Evolutionary conservation across 805 yeast species (phyloP).

Genomic region (Grigorovia jiainica): DNA sequence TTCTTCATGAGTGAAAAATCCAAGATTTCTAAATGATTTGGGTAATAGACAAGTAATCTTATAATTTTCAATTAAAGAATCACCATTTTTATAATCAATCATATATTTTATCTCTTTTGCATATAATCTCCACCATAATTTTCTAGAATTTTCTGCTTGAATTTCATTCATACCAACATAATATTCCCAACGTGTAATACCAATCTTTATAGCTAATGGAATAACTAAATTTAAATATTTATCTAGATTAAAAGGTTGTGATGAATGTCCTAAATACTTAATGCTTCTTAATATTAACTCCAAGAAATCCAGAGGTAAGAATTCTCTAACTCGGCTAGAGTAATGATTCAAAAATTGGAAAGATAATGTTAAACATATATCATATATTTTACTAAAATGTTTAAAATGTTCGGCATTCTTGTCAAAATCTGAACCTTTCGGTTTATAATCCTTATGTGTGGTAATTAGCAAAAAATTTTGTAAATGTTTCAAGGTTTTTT

Average conservation of each 20-base stretch:
- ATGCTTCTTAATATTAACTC: slow-evolving; percentile 18
- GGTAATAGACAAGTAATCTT: slow-evolving; percentile 21
- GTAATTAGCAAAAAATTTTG: slow-evolving; percentile 9
- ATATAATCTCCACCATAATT: slow-evolving; percentile 25
- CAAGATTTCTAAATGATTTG: slow-evolving; percentile 16
- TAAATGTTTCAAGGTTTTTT: slow-evolving; percentile 2
- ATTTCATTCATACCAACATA: slow-evolving; percentile 24
- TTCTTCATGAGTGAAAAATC: slow-evolving; percentile 14
- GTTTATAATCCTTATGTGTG: slow-evolving; percentile 1
- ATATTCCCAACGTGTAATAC: slow-evolving; percentile 26
- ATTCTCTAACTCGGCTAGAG: not conserved
- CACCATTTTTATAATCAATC: slow-evolving; percentile 13
- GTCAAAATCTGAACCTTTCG: not conserved
- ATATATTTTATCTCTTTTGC: slow-evolving; percentile 16
- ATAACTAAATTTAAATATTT: slow-evolving; percentile 17
- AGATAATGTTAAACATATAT: slow-evolving; percentile 15
- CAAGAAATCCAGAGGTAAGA: slow-evolving; percentile 11
- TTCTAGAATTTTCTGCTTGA: slow-evolving; percentile 20
- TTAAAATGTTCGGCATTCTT: slow-evolving; percentile 7
- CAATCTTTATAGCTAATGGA: slow-evolving; percentile 17
- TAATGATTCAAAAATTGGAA: slow-evolving; percentile 14
- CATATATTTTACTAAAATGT: slow-evolving; percentile 14
- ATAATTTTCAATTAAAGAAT: slow-evolving; percentile 15
- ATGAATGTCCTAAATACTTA: slow-evolving; percentile 20
- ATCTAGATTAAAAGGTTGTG: slow-evolving; percentile 17